Conservation (phyloP, 257 asterid species). For the Sherardia arvensis region DNA sequence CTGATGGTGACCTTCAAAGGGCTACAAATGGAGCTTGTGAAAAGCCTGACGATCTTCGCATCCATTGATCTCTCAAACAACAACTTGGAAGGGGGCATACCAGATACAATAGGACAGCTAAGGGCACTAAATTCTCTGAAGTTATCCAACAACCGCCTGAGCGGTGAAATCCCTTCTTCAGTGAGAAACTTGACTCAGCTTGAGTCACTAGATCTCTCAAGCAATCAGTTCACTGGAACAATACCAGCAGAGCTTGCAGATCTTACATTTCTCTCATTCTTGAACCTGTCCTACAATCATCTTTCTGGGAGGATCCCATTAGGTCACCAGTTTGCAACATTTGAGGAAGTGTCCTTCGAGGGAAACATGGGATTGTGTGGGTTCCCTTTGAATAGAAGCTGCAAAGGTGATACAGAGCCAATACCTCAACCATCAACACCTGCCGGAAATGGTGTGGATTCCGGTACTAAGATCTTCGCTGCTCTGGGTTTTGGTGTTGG, state of each 20-base stretch:
- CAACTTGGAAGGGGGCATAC: conserved; percentile 38
- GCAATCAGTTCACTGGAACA: conserved; percentile 21
- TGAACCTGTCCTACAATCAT: conserved; percentile 39
- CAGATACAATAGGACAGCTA: conserved; percentile 36
- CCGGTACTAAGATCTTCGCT: background rate
- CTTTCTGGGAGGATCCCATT: conserved; percentile 36
- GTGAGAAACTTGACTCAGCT: conserved; percentile 19
- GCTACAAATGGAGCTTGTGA: conserved; percentile 40
- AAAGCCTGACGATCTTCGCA: conserved; percentile 32
- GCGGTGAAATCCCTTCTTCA: conserved; percentile 23
- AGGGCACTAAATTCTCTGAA: conserved; percentile 44
- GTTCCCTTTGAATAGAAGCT: conserved; percentile 23
- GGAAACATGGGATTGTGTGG: conserved; percentile 49
- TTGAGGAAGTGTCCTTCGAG: conserved; percentile 18
- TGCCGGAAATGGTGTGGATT: background rate
- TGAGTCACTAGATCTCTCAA: conserved; percentile 25
- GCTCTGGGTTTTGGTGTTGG: conserved; percentile 53
- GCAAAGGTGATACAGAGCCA: background rate
- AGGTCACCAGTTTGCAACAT: conserved; percentile 27
- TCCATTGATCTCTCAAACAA: conserved; percentile 48
- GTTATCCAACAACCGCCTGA: conserved; percentile 33
- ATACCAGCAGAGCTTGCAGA: conserved; percentile 26
- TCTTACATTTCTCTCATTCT: conserved; percentile 37
- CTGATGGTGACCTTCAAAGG: conserved; percentile 58
- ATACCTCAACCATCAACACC: background rate